A percentile compares a stretch with the other conserved stretches of the same genome.
Evolutionary conservation across 2,329 filamentous ascomycete genomes (phyloP).

Genomic region (Xylariales sp.): DNA sequence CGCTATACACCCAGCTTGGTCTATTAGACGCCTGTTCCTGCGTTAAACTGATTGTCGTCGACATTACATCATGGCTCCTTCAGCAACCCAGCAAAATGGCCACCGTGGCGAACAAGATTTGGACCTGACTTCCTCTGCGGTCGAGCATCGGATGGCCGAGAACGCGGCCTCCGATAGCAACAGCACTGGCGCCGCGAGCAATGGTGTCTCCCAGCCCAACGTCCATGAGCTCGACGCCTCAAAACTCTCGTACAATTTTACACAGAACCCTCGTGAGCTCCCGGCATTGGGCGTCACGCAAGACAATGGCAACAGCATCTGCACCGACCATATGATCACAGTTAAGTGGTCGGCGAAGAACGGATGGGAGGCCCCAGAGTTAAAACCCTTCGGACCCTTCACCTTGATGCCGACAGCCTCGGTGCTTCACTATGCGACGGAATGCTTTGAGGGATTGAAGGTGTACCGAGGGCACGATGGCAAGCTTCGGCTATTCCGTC

Average conservation of each 20-base stretch:
- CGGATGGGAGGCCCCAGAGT: slow-evolving; percentile 74
- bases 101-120: slow-evolving; percentile 58
- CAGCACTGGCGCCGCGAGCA: slow-evolving; percentile 45
- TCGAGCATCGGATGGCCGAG: slow-evolving; percentile 61
- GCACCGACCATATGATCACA: slow-evolving; percentile 89
- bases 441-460: slow-evolving; percentile 80
- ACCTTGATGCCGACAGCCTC: slow-evolving; percentile 75
- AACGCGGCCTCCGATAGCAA: slow-evolving; percentile 47
- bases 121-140: slow-evolving; percentile 63
- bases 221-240: slow-evolving; percentile 71
- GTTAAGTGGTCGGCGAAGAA: slow-evolving; percentile 68
- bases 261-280: slow-evolving; percentile 45
- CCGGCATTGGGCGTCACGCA: slow-evolving; percentile 46
- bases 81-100: slow-evolving; percentile 55
- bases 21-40: background rate
- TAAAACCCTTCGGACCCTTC: slow-evolving; percentile 74
- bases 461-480: slow-evolving; percentile 77
- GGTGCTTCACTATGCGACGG: slow-evolving; percentile 79
- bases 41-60: background rate
- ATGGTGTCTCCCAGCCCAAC: slow-evolving; percentile 58
- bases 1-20: background rate
- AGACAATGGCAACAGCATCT: slow-evolving; percentile 61
- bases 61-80: slow-evolving; percentile 59
- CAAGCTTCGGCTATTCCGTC: slow-evolving; percentile 74
- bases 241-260: slow-evolving; percentile 64